Conservation (phyloP, 768 basidiomycete genomes). For the Suillus hirtellus region DNA sequence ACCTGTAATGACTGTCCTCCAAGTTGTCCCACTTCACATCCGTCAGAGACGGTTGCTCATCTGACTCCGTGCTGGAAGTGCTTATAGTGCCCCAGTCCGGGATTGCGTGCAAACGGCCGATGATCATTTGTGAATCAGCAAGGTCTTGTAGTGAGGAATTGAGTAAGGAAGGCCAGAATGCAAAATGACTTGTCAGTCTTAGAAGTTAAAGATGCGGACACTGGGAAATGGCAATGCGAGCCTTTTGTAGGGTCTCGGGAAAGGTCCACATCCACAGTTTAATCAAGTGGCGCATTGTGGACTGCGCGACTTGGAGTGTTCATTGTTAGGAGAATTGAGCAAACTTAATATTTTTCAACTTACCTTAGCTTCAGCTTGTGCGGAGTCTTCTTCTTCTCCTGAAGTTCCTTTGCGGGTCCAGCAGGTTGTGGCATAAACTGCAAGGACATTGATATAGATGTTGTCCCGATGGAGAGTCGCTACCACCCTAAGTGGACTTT, state of each 20-base stretch:
- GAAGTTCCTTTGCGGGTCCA: background rate
- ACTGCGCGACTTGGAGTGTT: slow-evolving; percentile 18
- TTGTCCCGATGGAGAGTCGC: background rate
- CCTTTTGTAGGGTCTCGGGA: background rate
- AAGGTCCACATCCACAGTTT: background rate
- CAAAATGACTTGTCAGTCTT: background rate
- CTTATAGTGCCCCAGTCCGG: background rate
- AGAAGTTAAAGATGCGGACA: background rate
- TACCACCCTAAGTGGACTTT: background rate
- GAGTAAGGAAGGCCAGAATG: too few relatives aligned
- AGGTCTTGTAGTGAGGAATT: background rate
- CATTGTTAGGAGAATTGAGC: background rate
- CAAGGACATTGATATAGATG: background rate
- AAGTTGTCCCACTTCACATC: slow-evolving; percentile 21
- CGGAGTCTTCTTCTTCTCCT: background rate
- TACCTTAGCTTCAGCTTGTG: background rate
- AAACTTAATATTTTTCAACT: background rate
- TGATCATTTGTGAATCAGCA: background rate
- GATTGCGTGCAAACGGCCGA: background rate
- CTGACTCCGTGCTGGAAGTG: background rate
- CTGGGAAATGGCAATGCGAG: background rate
- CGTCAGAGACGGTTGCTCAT: slow-evolving; percentile 17
- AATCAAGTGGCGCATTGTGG: background rate
- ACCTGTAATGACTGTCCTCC: slow-evolving; percentile 13
- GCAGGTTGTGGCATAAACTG: background rate